phyloP scores from a whole-genome alignment of 306 rosid genomes.

The Quercus robur region DNA sequence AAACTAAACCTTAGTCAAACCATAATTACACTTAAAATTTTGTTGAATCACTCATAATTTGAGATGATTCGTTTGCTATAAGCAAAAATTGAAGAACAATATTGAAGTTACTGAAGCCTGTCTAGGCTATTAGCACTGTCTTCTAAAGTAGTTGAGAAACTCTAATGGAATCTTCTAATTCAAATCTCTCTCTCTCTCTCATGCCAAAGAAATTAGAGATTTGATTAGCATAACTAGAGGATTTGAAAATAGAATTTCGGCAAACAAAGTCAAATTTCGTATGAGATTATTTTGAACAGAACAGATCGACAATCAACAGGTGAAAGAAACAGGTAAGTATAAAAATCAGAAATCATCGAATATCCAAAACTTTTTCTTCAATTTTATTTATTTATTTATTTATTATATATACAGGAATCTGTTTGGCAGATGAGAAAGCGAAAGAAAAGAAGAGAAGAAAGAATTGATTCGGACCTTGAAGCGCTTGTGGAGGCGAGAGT shows the following conservation, averaged over 20 bases:
- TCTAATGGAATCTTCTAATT: no score
- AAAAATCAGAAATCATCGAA: not conserved
- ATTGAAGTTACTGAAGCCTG: no score
- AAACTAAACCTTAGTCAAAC: no score
- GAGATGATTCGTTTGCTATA: no score
- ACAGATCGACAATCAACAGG: no score
- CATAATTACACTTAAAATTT: no score
- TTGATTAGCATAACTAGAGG: not conserved
- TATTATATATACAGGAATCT: not conserved
- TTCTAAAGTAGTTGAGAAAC: no score
- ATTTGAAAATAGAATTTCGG: not conserved
- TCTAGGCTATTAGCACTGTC: no score
- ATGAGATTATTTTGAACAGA: not conserved
- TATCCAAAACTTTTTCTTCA: not conserved
- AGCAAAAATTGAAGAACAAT: no score
- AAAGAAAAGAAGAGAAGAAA: not conserved
- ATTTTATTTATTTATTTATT: not conserved
- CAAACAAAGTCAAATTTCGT: not conserved
- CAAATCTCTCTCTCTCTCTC: no score
- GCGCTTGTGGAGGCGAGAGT: constrained; percentile 76
- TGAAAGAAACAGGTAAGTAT: no score
- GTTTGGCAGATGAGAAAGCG: constrained; percentile 5
- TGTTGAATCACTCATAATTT: no score
- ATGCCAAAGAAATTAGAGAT: not conserved
- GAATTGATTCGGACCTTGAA: constrained; percentile 54